Evolutionary conservation across 2,329 filamentous ascomycete genomes (phyloP).

Genomic region (Hymenoscyphus albidus): DNA sequence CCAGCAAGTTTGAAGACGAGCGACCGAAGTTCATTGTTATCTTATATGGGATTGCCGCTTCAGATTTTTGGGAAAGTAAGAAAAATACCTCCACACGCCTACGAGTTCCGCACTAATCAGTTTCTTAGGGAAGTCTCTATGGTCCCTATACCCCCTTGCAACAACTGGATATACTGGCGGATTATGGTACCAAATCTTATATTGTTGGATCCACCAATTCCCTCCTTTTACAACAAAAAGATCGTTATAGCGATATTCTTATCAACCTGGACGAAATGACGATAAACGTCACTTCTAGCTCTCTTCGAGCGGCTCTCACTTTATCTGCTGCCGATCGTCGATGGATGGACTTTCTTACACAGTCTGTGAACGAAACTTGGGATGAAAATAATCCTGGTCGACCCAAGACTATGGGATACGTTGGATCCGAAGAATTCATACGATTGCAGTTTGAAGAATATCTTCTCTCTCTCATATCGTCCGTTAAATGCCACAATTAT

Average conservation of each 20-base stretch:
- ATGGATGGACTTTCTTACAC: constrained; percentile 95
- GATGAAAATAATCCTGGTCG: constrained; percentile 83
- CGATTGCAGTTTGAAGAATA: constrained; percentile 97
- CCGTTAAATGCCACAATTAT: constrained; percentile 83
- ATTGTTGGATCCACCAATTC: constrained; percentile 97
- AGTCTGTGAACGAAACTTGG: constrained; percentile 94
- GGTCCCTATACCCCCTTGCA: constrained; percentile 96
- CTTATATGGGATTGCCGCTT: constrained; percentile 90
- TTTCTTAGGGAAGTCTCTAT: constrained; percentile 75
- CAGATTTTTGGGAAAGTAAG: constrained; percentile 88
- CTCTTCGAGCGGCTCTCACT: constrained; percentile 68
- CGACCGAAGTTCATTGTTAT: constrained; percentile 81
- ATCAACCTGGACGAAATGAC: constrained; percentile 92
- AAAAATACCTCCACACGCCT: background rate
- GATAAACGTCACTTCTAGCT: constrained; percentile 77
- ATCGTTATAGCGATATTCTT: constrained; percentile 92
- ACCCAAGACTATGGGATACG: constrained; percentile 92
- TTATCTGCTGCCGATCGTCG: constrained; percentile 84
- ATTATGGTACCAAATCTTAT: constrained; percentile 93
- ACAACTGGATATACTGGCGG: constrained; percentile 88
- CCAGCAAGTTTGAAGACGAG: constrained; percentile 87
- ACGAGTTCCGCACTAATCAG: constrained; percentile 11
- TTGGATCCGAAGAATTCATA: constrained; percentile 96
- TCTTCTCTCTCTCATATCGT: constrained; percentile 79
- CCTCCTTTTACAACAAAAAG: constrained; percentile 85